Evolutionary conservation across 2,329 filamentous ascomycete species (phyloP).

Genomic region (Sphaerulina populicola): DNA sequence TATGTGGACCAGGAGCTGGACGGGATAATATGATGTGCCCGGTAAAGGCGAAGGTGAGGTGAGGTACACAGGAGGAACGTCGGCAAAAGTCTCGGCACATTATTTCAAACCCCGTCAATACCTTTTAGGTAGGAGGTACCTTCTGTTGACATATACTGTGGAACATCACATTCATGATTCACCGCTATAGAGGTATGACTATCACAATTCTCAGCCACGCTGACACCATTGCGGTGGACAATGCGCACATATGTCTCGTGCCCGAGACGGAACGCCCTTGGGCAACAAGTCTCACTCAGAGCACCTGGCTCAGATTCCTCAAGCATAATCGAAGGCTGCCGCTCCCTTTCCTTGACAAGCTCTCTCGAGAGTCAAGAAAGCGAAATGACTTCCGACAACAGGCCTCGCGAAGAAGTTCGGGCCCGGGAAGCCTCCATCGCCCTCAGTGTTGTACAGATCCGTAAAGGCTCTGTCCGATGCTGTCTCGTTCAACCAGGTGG

Average conservation of each 20-base stretch:
- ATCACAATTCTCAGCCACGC: no score
- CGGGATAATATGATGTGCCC: background rate
- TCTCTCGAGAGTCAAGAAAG: constrained; percentile 70
- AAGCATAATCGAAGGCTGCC: constrained; percentile 17
- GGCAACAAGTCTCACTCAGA: no score
- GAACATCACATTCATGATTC: no score
- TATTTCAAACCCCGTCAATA: no score
- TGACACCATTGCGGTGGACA: no score
- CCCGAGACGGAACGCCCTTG: no score
- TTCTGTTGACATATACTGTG: no score
- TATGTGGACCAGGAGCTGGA: background rate
- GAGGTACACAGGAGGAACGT: no score
- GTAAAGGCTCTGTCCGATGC: constrained; percentile 66
- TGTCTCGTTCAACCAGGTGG: constrained; percentile 77
- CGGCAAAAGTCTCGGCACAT: no score
- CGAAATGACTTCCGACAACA: constrained; percentile 79
- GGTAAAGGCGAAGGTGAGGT: background rate
- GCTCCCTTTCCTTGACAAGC: constrained; percentile 48
- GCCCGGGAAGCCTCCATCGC: constrained; percentile 63
- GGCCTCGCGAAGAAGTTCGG: constrained; percentile 72
- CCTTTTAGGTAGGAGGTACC: no score
- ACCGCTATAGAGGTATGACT: no score
- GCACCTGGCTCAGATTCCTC: background rate
- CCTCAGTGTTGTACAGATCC: constrained; percentile 75
- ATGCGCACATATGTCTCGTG: no score